phyloP scores from a whole-genome alignment of 495 filamentous ascomycete genomes.

The Penicillium soppii region DNA sequence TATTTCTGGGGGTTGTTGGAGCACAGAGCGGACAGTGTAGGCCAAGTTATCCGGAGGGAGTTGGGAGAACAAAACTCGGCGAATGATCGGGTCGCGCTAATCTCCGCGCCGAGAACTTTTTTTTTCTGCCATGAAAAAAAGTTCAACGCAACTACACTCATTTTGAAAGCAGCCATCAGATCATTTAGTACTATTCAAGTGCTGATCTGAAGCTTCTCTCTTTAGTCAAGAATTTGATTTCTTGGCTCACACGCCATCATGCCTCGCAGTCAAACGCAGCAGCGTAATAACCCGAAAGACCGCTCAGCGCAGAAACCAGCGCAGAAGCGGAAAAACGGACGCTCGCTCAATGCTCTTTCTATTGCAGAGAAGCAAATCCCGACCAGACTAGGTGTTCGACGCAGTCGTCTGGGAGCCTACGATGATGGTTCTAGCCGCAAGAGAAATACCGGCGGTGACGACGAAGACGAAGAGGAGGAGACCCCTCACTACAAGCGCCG shows the following conservation, averaged over 20 bases:
- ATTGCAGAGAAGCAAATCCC: conserved; percentile 69
- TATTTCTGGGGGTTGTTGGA: not conserved
- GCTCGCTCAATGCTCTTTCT: conserved; percentile 78
- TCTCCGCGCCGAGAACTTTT: conserved; percentile 44
- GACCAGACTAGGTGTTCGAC: conserved; percentile 48
- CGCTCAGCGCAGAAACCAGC: conserved; percentile 43
- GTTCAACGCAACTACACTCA: conserved; percentile 22
- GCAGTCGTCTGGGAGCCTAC: conserved; percentile 57
- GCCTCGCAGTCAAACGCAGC: conserved; percentile 64
- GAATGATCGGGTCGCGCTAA: conserved; percentile 33
- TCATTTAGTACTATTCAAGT: conserved; percentile 7
- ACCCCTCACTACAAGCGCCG: conserved; percentile 48
- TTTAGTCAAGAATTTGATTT: conserved; percentile 2
- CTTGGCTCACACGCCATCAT: conserved; percentile 40
- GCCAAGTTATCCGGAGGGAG: conserved; percentile 8
- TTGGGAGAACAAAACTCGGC: conserved; percentile 13
- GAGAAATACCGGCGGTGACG: conserved; percentile 31
- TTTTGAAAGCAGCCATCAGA: conserved; percentile 13
- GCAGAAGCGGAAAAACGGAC: conserved; percentile 52
- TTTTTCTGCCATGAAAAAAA: conserved; percentile 36
- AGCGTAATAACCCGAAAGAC: conserved; percentile 47
- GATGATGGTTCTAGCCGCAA: conserved; percentile 52
- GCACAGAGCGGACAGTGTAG: conserved; percentile 1
- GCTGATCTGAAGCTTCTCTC: conserved; percentile 8
- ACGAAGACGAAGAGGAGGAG: conserved; percentile 53